Base-by-base conservation (phyloP, 306 rosid species). In the Rosa persica region DNA sequence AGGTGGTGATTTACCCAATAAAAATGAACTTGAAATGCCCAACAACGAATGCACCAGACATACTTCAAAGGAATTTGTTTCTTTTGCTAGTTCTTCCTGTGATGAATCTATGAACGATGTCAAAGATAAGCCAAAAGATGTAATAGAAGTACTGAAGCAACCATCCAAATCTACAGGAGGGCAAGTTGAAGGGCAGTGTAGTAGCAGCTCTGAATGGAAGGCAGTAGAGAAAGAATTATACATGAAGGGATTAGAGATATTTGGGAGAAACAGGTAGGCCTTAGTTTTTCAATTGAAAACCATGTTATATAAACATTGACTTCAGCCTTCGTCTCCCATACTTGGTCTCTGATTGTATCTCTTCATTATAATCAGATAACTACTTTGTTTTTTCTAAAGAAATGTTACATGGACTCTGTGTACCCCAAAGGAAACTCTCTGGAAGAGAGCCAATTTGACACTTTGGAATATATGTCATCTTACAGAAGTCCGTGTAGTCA, bases 171-270 rank as follows among this genome's bases (percentile, higher is more conserved):
- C 87, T 72, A 76, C 77, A 75, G 80, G 65, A 71, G 81, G 72
- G 34, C 80, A 80, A 74, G 82, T 78, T 80, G 80, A 86, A 79
- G 85, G 70, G 77, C 64, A 80, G 70, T 77, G 20, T 68, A 81
- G 83, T 49, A 82, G 84, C 54, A 82, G 79, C 70, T 78, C 88
- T 25, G 90, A 86, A 67, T 95, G 99, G 99, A 91, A 86, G 86
- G 90, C 89, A 68, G 67, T 95, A 73, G 99, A 95, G 88, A 95
- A 91, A 80, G 96, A 95, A 71, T 78, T 93, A 72, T 95, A 91
- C 88, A 72, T 89, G 85, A 95, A 95, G 87, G 99, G 99, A 77
- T 57, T 93, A 47, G 97, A 95, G 89, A 93, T 95, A 85, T 95
- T 93, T 84, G 99, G 98, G 80, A 91, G 93, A 88, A 90, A 91